Percentiles rank a stretch among this genome's conserved stretches.
These are phyloP conservation scores for Mortierella sp. DNA, from an alignment of 371 early-diverging fungal species.

Conservation along the genomic window DNA sequence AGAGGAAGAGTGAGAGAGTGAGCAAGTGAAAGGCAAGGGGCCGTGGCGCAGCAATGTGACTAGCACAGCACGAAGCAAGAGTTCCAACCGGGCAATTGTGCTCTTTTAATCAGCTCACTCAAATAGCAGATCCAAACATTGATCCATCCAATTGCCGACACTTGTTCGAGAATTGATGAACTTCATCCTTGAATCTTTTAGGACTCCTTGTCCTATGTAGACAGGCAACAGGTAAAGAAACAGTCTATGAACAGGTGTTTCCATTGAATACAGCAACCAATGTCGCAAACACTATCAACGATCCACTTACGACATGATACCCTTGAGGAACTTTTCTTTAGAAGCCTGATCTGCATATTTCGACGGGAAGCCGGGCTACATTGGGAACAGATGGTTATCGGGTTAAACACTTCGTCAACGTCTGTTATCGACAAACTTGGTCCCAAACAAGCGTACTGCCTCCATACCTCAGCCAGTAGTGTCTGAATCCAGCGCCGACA, in stretches of 20 bases:
- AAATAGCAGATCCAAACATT: slow-evolving; percentile 56
- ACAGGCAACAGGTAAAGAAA: neutral
- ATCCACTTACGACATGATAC: slow-evolving; percentile 62
- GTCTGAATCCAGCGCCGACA: slow-evolving; percentile 68
- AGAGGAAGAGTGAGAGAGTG: no score
- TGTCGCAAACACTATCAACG: slow-evolving; percentile 1
- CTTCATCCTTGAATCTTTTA: slow-evolving; percentile 66
- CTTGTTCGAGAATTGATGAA: slow-evolving; percentile 67
- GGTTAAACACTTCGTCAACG: neutral
- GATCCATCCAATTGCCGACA: slow-evolving; percentile 73
- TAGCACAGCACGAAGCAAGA: no score
- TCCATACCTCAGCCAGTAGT: slow-evolving; percentile 65
- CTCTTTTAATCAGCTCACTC: no score
- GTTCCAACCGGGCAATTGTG: no score
- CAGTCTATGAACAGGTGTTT: neutral
- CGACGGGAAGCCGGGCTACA: slow-evolving; percentile 75
- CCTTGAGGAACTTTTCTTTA: slow-evolving; percentile 72
- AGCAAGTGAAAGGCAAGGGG: no score
- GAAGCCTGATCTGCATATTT: slow-evolving; percentile 59
- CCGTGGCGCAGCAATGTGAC: no score
- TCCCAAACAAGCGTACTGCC: no score
- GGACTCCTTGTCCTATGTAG: slow-evolving; percentile 64
- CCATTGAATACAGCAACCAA: slow-evolving; percentile 3
- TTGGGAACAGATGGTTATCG: neutral
- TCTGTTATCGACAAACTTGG: no score